Conservation (phyloP, 805 yeast genomes). For the Jamesozyma lodderae region DNA sequence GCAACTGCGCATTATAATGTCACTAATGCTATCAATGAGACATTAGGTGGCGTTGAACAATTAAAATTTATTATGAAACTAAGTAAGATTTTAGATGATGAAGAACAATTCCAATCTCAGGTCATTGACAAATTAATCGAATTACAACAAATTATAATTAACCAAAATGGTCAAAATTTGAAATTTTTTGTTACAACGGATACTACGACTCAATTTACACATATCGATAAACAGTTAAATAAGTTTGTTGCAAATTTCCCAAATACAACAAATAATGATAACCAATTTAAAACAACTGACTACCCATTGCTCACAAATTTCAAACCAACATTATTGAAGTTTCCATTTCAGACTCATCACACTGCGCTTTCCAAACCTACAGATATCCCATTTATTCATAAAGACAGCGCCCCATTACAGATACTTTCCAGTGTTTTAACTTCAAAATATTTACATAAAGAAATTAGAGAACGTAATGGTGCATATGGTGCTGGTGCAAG, state of each 20-base stretch:
- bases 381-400: slow-evolving; percentile 60
- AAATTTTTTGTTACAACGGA: slow-evolving; percentile 54
- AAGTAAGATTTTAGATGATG: slow-evolving; percentile 41
- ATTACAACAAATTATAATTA: slow-evolving; percentile 39
- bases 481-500: slow-evolving; percentile 96
- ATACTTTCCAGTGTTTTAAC: slow-evolving; percentile 72
- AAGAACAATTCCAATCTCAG: slow-evolving; percentile 41
- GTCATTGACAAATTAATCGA: slow-evolving; percentile 56
- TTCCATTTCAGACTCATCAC: slow-evolving; percentile 87
- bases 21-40: slow-evolving; percentile 52
- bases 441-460: slow-evolving; percentile 77
- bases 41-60: slow-evolving; percentile 68
- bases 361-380: slow-evolving; percentile 50
- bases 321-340: slow-evolving; percentile 43
- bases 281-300: slow-evolving; percentile 1
- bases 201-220: slow-evolving; percentile 27
- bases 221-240: slow-evolving; percentile 20
- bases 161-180: slow-evolving; percentile 22
- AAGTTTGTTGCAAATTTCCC: slow-evolving; percentile 13
- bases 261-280: not conserved
- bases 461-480: slow-evolving; percentile 90
- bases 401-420: slow-evolving; percentile 81
- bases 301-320: slow-evolving; percentile 5
- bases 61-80: slow-evolving; percentile 58
- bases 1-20: slow-evolving; percentile 58